Percentiles rank a stretch among this genome's conserved stretches.
phyloP scores from a whole-genome alignment of 257 asterid species.

The Solanum appendiculatum region DNA sequence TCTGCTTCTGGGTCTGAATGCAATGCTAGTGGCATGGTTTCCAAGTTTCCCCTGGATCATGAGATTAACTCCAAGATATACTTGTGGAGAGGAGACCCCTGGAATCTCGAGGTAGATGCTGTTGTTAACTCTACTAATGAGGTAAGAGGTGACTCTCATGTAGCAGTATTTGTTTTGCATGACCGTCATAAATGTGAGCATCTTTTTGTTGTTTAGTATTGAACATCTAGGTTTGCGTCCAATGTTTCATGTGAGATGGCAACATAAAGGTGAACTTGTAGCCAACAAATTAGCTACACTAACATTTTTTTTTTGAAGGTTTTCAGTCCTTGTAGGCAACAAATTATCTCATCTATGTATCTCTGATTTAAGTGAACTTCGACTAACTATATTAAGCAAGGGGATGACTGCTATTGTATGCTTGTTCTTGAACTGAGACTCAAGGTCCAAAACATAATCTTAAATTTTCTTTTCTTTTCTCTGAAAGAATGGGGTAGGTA shows the following conservation, averaged over 20 bases:
- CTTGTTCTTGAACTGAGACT: background rate
- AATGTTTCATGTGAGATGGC: background rate
- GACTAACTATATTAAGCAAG: background rate
- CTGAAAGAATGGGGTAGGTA: background rate
- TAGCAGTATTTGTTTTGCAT: background rate
- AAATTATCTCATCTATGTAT: background rate
- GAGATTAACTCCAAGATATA: conserved; percentile 73
- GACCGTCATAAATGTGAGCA: background rate
- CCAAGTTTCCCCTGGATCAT: conserved; percentile 68
- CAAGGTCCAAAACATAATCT: background rate
- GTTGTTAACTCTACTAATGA: conserved; percentile 85
- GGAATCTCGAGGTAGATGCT: conserved; percentile 96
- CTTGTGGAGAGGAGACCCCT: conserved; percentile 90
- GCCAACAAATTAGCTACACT: background rate
- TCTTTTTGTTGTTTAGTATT: background rate
- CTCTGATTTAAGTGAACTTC: background rate
- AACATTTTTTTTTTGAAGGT: background rate
- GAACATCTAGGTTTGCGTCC: background rate
- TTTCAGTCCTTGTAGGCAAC: background rate
- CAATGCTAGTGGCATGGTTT: conserved; percentile 53
- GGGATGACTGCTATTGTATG: background rate
- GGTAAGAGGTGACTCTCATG: conserved; percentile 27
- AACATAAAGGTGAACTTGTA: background rate
- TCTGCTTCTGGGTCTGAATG: conserved; percentile 54
- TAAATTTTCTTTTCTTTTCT: background rate